A percentile compares a stretch with the other conserved stretches of the same genome.
Conservation (phyloP, 192 early-diverging fungal species). For the Coemansia sp. region DNA sequence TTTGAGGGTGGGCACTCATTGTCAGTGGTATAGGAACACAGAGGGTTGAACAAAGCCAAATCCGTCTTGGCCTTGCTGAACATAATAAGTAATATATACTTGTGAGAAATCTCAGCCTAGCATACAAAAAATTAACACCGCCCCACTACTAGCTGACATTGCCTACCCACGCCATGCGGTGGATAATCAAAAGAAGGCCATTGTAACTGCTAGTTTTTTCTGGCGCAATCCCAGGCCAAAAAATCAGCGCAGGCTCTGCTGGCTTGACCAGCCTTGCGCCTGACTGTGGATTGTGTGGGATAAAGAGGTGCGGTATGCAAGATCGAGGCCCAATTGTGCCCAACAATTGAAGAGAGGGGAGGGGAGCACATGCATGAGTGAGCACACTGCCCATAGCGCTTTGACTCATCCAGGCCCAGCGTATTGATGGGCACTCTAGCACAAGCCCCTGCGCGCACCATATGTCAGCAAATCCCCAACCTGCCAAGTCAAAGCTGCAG, state of each 20-base stretch:
- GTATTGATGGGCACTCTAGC: neutral
- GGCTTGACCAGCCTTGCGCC: neutral
- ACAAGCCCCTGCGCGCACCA: neutral
- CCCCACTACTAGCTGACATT: neutral
- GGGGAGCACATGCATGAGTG: neutral
- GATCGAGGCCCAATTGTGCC: neutral
- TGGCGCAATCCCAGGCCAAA: neutral
- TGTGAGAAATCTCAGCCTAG: neutral
- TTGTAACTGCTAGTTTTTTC: neutral
- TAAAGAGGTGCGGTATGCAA: slow-evolving; percentile 2
- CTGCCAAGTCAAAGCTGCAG: neutral
- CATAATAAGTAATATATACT: neutral
- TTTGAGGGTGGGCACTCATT: neutral
- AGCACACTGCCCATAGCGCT: neutral
- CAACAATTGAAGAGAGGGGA: neutral
- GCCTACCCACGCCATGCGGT: neutral
- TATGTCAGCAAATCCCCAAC: neutral
- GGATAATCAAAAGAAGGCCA: neutral
- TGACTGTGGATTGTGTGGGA: neutral
- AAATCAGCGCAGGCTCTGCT: neutral
- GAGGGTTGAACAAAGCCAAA: neutral
- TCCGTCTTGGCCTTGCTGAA: neutral
- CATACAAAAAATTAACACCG: neutral
- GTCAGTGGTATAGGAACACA: neutral
- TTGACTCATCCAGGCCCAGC: neutral